Evolutionary conservation across 78 protist species (phyloP).

Genomic region (Dictyostelium firmibasis): DNA sequence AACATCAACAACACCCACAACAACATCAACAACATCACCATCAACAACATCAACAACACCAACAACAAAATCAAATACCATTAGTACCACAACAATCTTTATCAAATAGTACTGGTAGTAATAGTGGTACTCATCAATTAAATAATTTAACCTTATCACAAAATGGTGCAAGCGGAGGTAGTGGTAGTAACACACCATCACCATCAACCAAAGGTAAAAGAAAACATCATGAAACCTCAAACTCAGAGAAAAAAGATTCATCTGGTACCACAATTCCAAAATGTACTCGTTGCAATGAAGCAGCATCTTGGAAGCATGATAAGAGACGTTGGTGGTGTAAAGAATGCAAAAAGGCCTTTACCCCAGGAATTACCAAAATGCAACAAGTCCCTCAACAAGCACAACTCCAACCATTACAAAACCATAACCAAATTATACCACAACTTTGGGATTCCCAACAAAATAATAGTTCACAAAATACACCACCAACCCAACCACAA

Average conservation of each 20-base stretch:
- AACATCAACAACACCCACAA: not conserved
- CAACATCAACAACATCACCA: not conserved
- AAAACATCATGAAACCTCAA: slow-evolving; percentile 4
- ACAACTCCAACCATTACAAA: slow-evolving; percentile 25
- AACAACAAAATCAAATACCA: not conserved
- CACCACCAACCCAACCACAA: slow-evolving; percentile 56
- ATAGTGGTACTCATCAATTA: not conserved
- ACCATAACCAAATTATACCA: slow-evolving; percentile 14
- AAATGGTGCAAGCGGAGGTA: not conserved
- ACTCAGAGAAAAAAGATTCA: slow-evolving; percentile 26
- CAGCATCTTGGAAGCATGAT: slow-evolving; percentile 81
- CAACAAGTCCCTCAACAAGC: slow-evolving; percentile 26
- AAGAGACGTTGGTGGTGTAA: slow-evolving; percentile 84
- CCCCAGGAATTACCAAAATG: slow-evolving; percentile 71
- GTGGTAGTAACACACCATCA: slow-evolving; percentile 1
- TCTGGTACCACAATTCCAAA: slow-evolving; percentile 27
- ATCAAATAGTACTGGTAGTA: not conserved
- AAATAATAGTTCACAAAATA: slow-evolving; percentile 46
- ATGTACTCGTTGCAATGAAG: slow-evolving; percentile 63
- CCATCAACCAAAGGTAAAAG: slow-evolving; percentile 34
- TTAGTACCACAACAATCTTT: not conserved
- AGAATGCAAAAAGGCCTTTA: slow-evolving; percentile 75
- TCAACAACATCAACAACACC: not conserved
- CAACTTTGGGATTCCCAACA: not conserved
- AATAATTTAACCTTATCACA: not conserved